Evolutionary conservation across 2,329 filamentous ascomycete species (phyloP).

Genomic region (Tolypocladium ophioglossoides): DNA sequence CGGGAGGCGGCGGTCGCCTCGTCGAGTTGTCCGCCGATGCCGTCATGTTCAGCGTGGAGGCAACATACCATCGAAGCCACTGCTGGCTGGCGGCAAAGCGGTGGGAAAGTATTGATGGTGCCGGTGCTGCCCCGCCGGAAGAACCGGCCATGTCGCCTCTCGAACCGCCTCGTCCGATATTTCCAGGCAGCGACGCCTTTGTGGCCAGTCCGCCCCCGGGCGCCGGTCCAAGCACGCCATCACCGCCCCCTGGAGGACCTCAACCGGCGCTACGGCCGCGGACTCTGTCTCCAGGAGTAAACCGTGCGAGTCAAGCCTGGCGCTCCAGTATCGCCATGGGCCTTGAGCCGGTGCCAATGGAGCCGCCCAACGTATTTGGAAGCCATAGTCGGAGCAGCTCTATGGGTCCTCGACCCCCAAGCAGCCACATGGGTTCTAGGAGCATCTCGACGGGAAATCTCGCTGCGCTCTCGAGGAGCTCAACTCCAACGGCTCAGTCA

Average conservation of each 20-base stretch:
- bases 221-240: conserved; percentile 13
- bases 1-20: conserved; percentile 44
- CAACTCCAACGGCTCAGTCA: conserved; percentile 9
- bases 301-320: conserved; percentile 20
- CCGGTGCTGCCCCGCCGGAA: conserved; percentile 12
- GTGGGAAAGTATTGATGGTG: conserved; percentile 31
- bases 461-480: conserved; percentile 12
- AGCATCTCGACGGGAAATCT: conserved; percentile 26
- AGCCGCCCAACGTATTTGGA: conserved; percentile 17
- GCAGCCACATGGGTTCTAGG: conserved; percentile 20
- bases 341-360: conserved; percentile 30
- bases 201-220: conserved; percentile 10
- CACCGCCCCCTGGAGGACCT: conserved; percentile 14
- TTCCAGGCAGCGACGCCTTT: conserved; percentile 18
- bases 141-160: conserved; percentile 27
- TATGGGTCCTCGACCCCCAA: conserved; percentile 20
- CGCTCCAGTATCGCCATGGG: conserved; percentile 33
- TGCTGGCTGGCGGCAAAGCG: conserved; percentile 43
- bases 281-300: conserved; percentile 26
- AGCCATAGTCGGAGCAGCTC: conserved; percentile 25
- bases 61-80: conserved; percentile 47
- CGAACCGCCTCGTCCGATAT: conserved; percentile 25
- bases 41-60: conserved; percentile 50
- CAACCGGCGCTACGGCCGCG: conserved; percentile 23
- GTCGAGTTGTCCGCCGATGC: conserved; percentile 51